phyloP scores from a whole-genome alignment of 2,329 filamentous ascomycete species.

The Venturia effusa region DNA sequence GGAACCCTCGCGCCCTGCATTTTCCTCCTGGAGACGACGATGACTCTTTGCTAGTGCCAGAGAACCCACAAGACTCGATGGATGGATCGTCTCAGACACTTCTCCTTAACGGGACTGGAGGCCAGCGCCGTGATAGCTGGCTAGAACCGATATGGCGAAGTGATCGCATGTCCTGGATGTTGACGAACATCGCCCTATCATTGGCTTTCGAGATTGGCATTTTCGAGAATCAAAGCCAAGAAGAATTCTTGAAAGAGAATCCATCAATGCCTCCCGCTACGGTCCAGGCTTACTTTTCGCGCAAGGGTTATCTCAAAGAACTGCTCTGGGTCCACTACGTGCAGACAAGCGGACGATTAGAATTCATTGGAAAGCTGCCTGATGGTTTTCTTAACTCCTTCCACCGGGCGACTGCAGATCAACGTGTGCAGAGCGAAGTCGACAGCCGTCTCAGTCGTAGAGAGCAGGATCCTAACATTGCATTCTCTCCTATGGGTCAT shows the following conservation, averaged over 20 bases:
- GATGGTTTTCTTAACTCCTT: constrained; percentile 30
- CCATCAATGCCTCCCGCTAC: constrained; percentile 16
- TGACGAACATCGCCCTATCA: constrained; percentile 81
- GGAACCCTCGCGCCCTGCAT: constrained; percentile 89
- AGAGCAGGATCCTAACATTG: background rate
- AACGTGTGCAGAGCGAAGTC: background rate
- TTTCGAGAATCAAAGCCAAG: constrained; percentile 78
- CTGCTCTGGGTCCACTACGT: constrained; percentile 84
- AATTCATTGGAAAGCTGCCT: constrained; percentile 89
- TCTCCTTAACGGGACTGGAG: constrained; percentile 51
- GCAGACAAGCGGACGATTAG: constrained; percentile 84
- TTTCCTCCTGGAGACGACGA: constrained; percentile 68
- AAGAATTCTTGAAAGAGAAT: constrained; percentile 35
- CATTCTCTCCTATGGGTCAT: constrained; percentile 1
- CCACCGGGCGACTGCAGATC: constrained; percentile 21
- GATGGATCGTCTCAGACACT: constrained; percentile 10
- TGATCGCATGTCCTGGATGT: constrained; percentile 97
- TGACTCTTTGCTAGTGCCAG: constrained; percentile 53
- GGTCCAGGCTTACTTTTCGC: constrained; percentile 64
- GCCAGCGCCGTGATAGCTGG: constrained; percentile 50
- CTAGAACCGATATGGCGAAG: constrained; percentile 86
- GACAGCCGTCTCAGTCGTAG: background rate
- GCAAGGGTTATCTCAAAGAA: constrained; percentile 72
- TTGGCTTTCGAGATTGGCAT: constrained; percentile 90
- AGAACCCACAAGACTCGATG: constrained; percentile 46